These are phyloP conservation scores for Angomonas deanei DNA, from an alignment of 208 protist species.

Conservation along the genomic window DNA sequence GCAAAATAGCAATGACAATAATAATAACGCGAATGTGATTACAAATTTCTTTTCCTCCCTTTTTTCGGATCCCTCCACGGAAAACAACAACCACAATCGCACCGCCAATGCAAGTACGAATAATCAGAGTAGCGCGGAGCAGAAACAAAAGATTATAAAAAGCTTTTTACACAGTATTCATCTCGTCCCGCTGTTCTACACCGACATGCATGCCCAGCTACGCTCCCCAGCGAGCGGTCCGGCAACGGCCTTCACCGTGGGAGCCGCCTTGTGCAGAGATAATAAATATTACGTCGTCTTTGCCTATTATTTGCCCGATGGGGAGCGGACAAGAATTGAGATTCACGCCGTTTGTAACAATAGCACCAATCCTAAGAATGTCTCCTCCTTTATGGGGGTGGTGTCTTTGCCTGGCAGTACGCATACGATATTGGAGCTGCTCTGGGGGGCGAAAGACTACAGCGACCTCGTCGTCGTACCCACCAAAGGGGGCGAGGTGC, in stretches of 20 bases:
- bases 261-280: neutral
- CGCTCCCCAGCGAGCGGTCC: neutral
- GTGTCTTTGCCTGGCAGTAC: neutral
- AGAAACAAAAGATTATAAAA: neutral
- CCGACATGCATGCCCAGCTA: neutral
- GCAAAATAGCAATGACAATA: neutral
- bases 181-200: neutral
- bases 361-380: no score
- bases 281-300: neutral
- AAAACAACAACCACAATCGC: no score
- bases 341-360: neutral
- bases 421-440: no score
- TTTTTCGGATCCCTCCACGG: neutral
- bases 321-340: neutral
- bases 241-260: neutral
- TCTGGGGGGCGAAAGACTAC: no score
- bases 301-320: neutral
- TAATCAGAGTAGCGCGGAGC: neutral
- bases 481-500: neutral
- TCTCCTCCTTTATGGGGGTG: neutral
- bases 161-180: neutral
- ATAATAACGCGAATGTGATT: neutral
- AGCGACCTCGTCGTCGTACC: neutral
- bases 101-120: no score
- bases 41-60: constrained; percentile 1